A percentile compares a stretch with the other conserved stretches of the same genome.
phyloP scores from a whole-genome alignment of 345 rosid genomes.

The Noccaea caerulescens region DNA sequence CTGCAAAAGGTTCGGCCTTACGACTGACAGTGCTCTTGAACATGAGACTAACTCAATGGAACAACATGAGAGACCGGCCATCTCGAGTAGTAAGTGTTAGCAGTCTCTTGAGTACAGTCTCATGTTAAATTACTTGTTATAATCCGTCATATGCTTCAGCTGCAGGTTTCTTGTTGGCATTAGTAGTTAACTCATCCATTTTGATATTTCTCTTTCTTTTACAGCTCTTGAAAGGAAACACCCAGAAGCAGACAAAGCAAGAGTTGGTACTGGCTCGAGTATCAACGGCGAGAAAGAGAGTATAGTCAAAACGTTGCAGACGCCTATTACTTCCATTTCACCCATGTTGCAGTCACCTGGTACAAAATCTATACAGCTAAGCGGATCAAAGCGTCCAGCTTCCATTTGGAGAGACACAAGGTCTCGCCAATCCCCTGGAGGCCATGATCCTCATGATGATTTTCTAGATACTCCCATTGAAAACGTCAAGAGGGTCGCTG shows the following conservation, averaged over 20 bases:
- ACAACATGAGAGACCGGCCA: conserved; percentile 42
- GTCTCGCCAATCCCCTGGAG: conserved; percentile 57
- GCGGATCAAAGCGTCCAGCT: conserved; percentile 68
- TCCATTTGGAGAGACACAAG: conserved; percentile 83
- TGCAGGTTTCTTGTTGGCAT: conserved; percentile 18
- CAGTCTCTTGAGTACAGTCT: conserved; percentile 9
- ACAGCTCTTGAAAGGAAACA: conserved; percentile 45
- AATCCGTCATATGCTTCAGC: conserved; percentile 5
- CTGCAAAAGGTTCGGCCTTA: conserved; percentile 53
- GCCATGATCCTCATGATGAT: conserved; percentile 84
- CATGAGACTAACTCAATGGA: conserved; percentile 46
- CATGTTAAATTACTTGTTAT: not conserved
- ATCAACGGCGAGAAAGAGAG: conserved; percentile 47
- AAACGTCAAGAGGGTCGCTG: conserved; percentile 52
- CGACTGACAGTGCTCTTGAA: conserved; percentile 51
- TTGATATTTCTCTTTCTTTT: conserved; percentile 24
- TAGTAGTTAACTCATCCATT: not conserved
- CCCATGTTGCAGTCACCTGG: conserved; percentile 36
- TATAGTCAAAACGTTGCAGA: conserved; percentile 45
- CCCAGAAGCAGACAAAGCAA: conserved; percentile 44
- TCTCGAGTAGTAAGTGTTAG: conserved; percentile 53
- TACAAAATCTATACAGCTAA: conserved; percentile 48
- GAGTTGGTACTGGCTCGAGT: conserved; percentile 43
- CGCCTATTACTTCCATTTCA: conserved; percentile 42
- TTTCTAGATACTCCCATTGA: conserved; percentile 85